These are phyloP conservation scores for Staphylotrichum longicolle DNA, from an alignment of 495 filamentous ascomycete genomes.

Conservation along the genomic window DNA sequence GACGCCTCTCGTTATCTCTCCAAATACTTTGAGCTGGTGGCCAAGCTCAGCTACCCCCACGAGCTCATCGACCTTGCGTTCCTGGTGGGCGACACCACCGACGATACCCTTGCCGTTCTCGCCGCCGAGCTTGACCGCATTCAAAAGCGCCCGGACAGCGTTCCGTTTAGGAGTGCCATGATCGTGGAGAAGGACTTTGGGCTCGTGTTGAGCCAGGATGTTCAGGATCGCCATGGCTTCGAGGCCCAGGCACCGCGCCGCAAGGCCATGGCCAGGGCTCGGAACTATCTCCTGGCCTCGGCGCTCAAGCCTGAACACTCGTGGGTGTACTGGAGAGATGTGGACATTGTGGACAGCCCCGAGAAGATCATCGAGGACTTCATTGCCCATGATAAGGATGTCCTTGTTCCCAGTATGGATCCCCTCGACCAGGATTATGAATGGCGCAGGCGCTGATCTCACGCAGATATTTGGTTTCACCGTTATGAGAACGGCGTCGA, in stretches of 20 bases:
- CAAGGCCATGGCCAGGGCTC: conserved; percentile 83
- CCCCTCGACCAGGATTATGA: not conserved
- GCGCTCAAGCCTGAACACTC: conserved; percentile 89
- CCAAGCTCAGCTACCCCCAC: conserved; percentile 90
- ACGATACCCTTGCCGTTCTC: conserved; percentile 83
- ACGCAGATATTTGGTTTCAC: conserved; percentile 94
- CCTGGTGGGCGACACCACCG: conserved; percentile 84
- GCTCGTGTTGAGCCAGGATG: conserved; percentile 62
- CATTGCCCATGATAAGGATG: conserved; percentile 86
- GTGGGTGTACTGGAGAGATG: conserved; percentile 99
- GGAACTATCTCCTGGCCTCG: conserved; percentile 86
- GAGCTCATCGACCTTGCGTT: conserved; percentile 93
- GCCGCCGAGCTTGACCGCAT: conserved; percentile 81
- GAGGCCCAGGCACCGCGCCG: conserved; percentile 84
- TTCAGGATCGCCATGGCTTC: conserved; percentile 81
- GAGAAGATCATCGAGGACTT: conserved; percentile 89
- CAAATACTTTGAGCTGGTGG: conserved; percentile 91
- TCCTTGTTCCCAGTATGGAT: conserved; percentile 88
- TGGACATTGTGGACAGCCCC: conserved; percentile 92
- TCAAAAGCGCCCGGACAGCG: conserved; percentile 73
- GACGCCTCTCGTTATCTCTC: conserved; percentile 78
- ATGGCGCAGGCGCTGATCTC: conserved; percentile 31
- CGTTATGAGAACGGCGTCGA: conserved; percentile 78
- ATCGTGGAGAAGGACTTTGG: conserved; percentile 92
- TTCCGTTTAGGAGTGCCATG: conserved; percentile 76